phyloP scores from a whole-genome alignment of 441 rosid species.

The Bocquillonia castaneifolia region DNA sequence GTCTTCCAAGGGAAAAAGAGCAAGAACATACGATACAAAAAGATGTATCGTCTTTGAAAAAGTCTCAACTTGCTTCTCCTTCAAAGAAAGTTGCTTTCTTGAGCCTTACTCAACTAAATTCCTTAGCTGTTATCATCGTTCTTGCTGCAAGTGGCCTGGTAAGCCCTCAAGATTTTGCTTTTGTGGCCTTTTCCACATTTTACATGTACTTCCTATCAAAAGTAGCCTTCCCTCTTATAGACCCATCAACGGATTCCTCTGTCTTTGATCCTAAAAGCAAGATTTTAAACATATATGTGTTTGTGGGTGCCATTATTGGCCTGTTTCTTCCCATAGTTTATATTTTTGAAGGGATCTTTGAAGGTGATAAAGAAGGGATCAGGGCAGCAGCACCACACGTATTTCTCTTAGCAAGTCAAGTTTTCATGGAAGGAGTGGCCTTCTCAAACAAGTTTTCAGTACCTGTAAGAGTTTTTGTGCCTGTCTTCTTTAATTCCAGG shows the following conservation, averaged over 20 bases:
- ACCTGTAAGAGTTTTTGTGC: conserved; percentile 64
- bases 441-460: conserved; percentile 48
- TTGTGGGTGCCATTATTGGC: conserved; percentile 48
- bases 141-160: conserved; percentile 68
- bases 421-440: conserved; percentile 80
- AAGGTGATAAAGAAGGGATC: conserved; percentile 59
- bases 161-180: conserved; percentile 48
- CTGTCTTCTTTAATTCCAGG: conserved; percentile 65
- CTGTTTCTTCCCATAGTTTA: conserved; percentile 56
- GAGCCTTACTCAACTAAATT: conserved; percentile 55
- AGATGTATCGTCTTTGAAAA: conserved; percentile 12
- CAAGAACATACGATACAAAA: conserved; percentile 22
- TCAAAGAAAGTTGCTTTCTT: conserved; percentile 25
- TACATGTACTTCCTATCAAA: conserved; percentile 62
- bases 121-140: conserved; percentile 49
- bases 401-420: conserved; percentile 65
- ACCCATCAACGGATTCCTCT: conserved; percentile 29
- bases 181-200: conserved; percentile 41
- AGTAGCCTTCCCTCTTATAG: conserved; percentile 47
- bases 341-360: conserved; percentile 57
- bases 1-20: conserved; percentile 39
- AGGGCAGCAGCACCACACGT: conserved; percentile 74
- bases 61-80: conserved; percentile 15
- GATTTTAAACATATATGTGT: conserved; percentile 42
- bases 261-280: conserved; percentile 41